These are phyloP conservation scores for Ceratocystis albifundus DNA, from an alignment of 2,329 filamentous ascomycete species.

Conservation along the genomic window DNA sequence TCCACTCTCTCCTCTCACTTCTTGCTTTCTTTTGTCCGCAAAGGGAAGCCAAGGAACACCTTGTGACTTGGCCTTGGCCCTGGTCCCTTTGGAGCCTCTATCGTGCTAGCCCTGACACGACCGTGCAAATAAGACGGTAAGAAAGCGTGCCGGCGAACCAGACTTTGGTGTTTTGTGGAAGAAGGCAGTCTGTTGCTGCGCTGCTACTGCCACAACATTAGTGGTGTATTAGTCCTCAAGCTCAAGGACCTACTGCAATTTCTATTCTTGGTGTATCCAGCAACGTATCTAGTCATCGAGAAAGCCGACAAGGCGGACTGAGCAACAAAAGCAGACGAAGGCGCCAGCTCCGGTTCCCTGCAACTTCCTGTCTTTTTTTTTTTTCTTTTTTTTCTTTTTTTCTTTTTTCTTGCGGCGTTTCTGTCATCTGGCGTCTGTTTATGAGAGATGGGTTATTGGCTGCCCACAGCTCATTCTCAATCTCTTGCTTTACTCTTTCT, in stretches of 20 bases:
- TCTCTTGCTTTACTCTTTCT: not conserved
- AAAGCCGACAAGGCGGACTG: not conserved
- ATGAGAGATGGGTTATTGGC: not conserved
- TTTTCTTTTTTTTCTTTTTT: not conserved
- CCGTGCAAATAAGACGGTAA: not conserved
- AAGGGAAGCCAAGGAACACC: not conserved
- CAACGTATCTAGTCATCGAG: not conserved
- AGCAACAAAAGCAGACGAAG: not conserved
- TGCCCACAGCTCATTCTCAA: not conserved
- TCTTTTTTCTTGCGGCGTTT: not conserved
- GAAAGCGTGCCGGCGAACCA: not conserved
- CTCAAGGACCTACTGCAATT: constrained; percentile 5
- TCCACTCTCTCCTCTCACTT: not conserved
- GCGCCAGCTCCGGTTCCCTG: constrained; percentile 3
- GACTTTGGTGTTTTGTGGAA: not conserved
- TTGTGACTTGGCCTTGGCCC: not conserved
- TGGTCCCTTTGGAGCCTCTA: not conserved
- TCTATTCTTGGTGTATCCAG: constrained; percentile 4
- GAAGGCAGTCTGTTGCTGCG: not conserved
- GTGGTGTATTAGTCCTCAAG: not conserved
- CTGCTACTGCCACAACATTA: not conserved
- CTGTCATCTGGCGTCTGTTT: not conserved
- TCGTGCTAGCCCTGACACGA: not conserved
- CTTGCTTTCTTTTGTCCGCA: not conserved
- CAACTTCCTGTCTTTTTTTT: not conserved